phyloP scores from a whole-genome alignment of 345 rosid species.

The Arabidopsis suecica region DNA sequence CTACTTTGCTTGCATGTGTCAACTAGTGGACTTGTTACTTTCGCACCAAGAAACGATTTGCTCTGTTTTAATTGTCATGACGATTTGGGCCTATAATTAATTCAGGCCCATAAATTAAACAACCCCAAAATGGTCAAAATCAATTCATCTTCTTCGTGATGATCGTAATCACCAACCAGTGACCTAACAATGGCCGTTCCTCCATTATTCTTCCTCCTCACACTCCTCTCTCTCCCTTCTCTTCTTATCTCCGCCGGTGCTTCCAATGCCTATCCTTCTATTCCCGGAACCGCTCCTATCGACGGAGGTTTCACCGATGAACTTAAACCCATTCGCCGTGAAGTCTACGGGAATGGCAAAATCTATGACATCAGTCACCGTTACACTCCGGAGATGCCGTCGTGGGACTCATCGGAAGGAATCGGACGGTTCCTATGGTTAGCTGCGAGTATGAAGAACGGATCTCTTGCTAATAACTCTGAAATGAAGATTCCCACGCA shows the following conservation, averaged over 20 bases:
- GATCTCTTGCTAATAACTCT: conserved; percentile 73
- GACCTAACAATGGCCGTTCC: conserved; percentile 30
- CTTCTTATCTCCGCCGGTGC: conserved; percentile 20
- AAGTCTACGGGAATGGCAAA: conserved; percentile 71
- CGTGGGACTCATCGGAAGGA: conserved; percentile 54
- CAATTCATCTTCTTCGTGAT: conserved; percentile 10
- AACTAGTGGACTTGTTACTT: no score
- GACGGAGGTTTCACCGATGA: conserved; percentile 32
- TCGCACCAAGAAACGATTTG: background rate
- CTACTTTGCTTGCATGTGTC: no score
- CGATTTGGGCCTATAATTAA: conserved; percentile 1
- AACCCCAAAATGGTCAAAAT: background rate
- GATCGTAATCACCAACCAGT: conserved; percentile 3
- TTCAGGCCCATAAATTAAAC: conserved; percentile 5
- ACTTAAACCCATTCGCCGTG: conserved; percentile 67
- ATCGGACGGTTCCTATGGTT: conserved; percentile 72
- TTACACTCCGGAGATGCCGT: conserved; percentile 61
- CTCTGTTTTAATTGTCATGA: background rate
- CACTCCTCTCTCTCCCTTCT: conserved; percentile 34
- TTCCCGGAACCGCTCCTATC: conserved; percentile 45
- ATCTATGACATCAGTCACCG: conserved; percentile 83
- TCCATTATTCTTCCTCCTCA: conserved; percentile 34
- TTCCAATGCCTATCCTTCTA: conserved; percentile 47
- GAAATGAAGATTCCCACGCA: conserved; percentile 79
- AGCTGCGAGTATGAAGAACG: conserved; percentile 79